These are phyloP conservation scores for Rubia tinctorum DNA, from an alignment of 305 asterid species.

Conservation along the genomic window DNA sequence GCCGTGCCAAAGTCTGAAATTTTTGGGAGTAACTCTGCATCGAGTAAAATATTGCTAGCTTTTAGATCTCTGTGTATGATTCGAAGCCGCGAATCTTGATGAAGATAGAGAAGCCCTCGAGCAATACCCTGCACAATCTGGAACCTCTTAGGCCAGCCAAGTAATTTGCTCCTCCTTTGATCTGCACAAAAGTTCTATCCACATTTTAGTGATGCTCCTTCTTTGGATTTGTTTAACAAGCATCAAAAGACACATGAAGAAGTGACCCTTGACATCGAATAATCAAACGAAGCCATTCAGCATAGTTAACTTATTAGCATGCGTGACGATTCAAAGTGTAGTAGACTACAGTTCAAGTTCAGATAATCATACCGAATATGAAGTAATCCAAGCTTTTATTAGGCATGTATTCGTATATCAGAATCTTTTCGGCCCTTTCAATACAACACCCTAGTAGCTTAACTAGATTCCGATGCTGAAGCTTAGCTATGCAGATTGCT, in stretches of 20 bases:
- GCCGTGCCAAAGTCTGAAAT: constrained; percentile 50
- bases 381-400: constrained; percentile 35
- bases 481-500: constrained; percentile 33
- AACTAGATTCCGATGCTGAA: constrained; percentile 44
- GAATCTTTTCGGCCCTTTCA: constrained; percentile 29
- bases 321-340: no score
- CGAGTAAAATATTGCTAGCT: constrained; percentile 38
- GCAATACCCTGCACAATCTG: constrained; percentile 9
- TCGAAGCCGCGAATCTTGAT: constrained; percentile 9
- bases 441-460: constrained; percentile 41
- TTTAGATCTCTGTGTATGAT: constrained; percentile 7
- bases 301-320: no score
- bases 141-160: constrained; percentile 16
- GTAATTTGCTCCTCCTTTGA: constrained; percentile 5
- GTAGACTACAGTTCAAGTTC: neutral
- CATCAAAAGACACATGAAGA: neutral
- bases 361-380: constrained; percentile 3
- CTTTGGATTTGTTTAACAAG: neutral
- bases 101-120: constrained; percentile 10
- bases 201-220: neutral
- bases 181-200: constrained; percentile 1
- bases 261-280: neutral
- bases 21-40: constrained; percentile 43
- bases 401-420: constrained; percentile 41
- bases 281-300: no score